phyloP scores from a whole-genome alignment of 257 asterid genomes.

The Oldenlandia corymbosa region DNA sequence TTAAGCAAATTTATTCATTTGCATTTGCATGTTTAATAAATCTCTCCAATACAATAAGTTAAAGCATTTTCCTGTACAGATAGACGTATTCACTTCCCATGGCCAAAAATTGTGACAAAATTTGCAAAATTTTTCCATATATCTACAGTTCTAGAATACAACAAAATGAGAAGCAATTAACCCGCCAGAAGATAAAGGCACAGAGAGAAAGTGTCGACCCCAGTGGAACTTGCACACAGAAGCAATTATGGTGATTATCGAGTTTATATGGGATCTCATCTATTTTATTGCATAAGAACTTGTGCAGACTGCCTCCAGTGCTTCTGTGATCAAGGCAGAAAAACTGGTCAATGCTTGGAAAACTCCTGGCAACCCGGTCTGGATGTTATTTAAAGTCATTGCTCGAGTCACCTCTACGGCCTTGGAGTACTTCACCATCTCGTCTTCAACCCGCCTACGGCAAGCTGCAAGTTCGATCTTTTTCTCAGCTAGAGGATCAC shows the following conservation, averaged over 20 bases:
- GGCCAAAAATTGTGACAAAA: constrained; percentile 28
- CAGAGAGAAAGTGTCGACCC: constrained; percentile 21
- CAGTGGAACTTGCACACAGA: too few relatives aligned
- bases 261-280: background rate
- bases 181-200: constrained; percentile 20
- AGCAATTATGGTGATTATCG: constrained; percentile 12
- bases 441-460: constrained; percentile 92
- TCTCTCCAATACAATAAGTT: constrained; percentile 35
- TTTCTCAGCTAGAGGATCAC: constrained; percentile 90
- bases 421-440: constrained; percentile 65
- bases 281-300: constrained; percentile 71
- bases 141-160: constrained; percentile 44
- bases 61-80: constrained; percentile 49
- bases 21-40: constrained; percentile 23
- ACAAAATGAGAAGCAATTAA: constrained; percentile 12
- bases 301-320: constrained; percentile 73
- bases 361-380: constrained; percentile 94
- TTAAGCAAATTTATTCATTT: constrained; percentile 31
- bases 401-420: constrained; percentile 93
- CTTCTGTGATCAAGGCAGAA: constrained; percentile 68
- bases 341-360: constrained; percentile 97
- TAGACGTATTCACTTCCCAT: constrained; percentile 31
- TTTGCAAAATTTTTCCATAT: constrained; percentile 57
- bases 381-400: constrained; percentile 83
- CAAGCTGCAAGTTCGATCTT: constrained; percentile 76